Percentiles rank a stretch among this genome's conserved stretches.
Evolutionary conservation across 768 basidiomycete genomes (phyloP).

Genomic region (Imleria badia): DNA sequence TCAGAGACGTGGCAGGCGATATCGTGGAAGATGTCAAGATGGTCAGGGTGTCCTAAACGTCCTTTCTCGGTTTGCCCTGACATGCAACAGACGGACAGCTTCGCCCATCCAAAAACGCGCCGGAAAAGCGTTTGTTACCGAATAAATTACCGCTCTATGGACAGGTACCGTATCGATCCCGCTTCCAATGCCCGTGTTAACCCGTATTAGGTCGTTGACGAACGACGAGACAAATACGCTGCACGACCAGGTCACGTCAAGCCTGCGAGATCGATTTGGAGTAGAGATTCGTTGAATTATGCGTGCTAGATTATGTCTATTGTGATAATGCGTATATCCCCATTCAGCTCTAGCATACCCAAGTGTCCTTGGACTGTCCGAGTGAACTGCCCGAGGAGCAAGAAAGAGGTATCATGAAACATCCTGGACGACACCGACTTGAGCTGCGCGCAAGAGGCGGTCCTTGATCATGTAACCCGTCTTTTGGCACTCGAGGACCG

Average conservation of each 20-base stretch:
- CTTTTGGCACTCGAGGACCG: conserved; percentile 89
- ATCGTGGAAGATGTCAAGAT: conserved; percentile 86
- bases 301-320: conserved; percentile 39
- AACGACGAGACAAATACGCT: conserved; percentile 88
- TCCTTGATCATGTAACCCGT: conserved; percentile 93
- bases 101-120: conserved; percentile 84
- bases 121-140: conserved; percentile 83
- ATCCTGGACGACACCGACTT: conserved; percentile 93
- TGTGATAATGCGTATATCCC: conserved; percentile 27
- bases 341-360: conserved; percentile 19
- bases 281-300: conserved; percentile 84
- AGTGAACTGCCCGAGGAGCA: neutral
- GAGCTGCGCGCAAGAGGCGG: conserved; percentile 88
- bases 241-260: conserved; percentile 59
- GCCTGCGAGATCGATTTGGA: conserved; percentile 61
- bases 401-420: conserved; percentile 31
- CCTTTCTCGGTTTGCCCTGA: conserved; percentile 4
- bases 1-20: conserved; percentile 91
- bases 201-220: conserved; percentile 63
- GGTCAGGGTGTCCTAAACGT: conserved; percentile 42
- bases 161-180: conserved; percentile 52
- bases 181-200: conserved; percentile 3
- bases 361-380: conserved; percentile 7
- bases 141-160: conserved; percentile 96
- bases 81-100: conserved; percentile 75